phyloP scores from a whole-genome alignment of 768 basidiomycete genomes.

The Boletus pseudo-olivaceus region DNA sequence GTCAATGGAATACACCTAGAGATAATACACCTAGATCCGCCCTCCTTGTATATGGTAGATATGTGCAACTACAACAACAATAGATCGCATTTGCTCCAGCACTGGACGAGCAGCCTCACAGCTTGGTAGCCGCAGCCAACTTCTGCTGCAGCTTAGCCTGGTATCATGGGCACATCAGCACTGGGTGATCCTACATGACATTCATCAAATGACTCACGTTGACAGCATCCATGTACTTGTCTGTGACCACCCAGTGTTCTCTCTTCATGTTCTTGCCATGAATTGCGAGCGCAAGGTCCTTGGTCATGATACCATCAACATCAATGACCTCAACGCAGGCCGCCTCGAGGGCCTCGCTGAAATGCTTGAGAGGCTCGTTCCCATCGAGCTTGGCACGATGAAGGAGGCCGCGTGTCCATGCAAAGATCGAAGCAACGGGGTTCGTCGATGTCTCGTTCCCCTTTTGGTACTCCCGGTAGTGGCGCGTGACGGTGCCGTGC shows the following conservation, averaged over 20 bases:
- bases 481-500: conserved; percentile 94
- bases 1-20: conserved; percentile 15
- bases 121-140: conserved; percentile 30
- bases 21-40: conserved; percentile 20
- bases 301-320: conserved; percentile 89
- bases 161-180: conserved; percentile 14
- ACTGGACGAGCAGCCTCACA: conserved; percentile 9
- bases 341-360: conserved; percentile 77
- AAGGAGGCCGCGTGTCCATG: conserved; percentile 94
- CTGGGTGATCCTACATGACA: background rate
- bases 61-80: conserved; percentile 8
- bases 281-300: conserved; percentile 93
- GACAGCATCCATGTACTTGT: conserved; percentile 90
- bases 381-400: conserved; percentile 91
- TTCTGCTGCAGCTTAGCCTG: conserved; percentile 47
- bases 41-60: conserved; percentile 10
- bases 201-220: conserved; percentile 52
- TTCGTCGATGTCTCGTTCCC: conserved; percentile 98
- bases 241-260: conserved; percentile 96
- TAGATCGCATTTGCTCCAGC: conserved; percentile 3
- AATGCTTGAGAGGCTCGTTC: conserved; percentile 69
- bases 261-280: conserved; percentile 88
- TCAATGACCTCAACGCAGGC: conserved; percentile 93
- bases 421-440: conserved; percentile 97
- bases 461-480: conserved; percentile 97